Base-by-base conservation (phyloP, 2,329 filamentous ascomycete genomes). In the Endoconidiophora laricicola region DNA sequence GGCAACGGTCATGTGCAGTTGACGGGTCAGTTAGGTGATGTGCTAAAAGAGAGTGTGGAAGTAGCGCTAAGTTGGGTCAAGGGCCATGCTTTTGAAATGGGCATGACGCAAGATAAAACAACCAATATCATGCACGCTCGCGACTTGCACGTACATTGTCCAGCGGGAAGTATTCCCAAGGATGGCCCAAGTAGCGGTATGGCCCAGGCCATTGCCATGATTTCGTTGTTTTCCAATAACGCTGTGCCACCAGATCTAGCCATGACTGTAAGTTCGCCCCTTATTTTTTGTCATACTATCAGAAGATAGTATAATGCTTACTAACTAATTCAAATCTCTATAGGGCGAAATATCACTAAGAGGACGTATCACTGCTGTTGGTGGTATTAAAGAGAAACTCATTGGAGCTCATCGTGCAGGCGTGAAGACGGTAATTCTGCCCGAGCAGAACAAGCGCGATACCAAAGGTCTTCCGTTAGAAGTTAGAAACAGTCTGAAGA, bases 41-140 rank as follows among this genome's bases (percentile, higher is more conserved):
- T 98, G 26, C 78, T 98, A 53, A 96, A 96, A 66, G 91, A 98
- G 66, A 90, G 82, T 55, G 91, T 96, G 40, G 90, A 96, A 64
- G 91, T 98, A 18, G 91, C 91, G 9, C 73, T 96, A 33, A 90
- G 83, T 14, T 98, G 91, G 91, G 91, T 98, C 47, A 95, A 95
- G 65, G 85, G 86, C 3, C 90, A 98, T 63, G 88, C 90, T 2
- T 95, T 83, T 60, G 86, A 94, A 60, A 73, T 98, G 10, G 87
- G 87, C 7, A 70, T 98, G 39, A 87, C 86, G 3, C 72, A 80
- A 51, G 80, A 87, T 55, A 82, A 83, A 6, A 78, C 78, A 49
- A 83, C 90, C 57, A 90, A 98, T 62, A 88, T 98, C 60, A 95
- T 96, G 87, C 90, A 91, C 69, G 82, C 83, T 59, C 81, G 91